These are phyloP conservation scores for Alternaria infectoria DNA, from an alignment of 2,329 filamentous ascomycete species.

Conservation along the genomic window DNA sequence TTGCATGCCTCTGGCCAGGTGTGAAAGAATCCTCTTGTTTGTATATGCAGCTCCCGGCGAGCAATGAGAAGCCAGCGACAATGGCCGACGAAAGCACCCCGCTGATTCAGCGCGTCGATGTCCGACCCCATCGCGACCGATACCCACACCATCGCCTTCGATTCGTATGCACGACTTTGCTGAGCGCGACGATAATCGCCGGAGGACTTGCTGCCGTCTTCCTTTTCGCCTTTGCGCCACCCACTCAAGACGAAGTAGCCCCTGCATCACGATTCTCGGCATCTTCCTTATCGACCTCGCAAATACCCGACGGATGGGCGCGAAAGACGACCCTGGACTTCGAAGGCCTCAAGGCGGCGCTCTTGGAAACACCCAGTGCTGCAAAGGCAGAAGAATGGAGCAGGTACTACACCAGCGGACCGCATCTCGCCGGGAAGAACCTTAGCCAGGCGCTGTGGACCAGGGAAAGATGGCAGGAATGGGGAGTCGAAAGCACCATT, in stretches of 20 bases:
- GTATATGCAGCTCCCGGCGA: conserved; percentile 20
- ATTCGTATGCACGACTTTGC: conserved; percentile 69
- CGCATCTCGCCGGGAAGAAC: conserved; percentile 60
- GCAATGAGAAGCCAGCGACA: conserved; percentile 37
- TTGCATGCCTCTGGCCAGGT: conserved; percentile 4
- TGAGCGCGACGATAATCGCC: conserved; percentile 46
- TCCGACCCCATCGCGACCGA: conserved; percentile 58
- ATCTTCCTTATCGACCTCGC: conserved; percentile 25
- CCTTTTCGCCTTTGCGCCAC: conserved; percentile 46
- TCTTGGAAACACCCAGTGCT: conserved; percentile 61
- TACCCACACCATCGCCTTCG: conserved; percentile 64
- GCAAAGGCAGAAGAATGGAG: conserved; percentile 59
- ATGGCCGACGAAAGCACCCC: conserved; percentile 68
- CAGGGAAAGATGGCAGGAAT: conserved; percentile 56
- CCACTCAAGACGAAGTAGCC: conserved; percentile 37
- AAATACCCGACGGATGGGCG: conserved; percentile 50
- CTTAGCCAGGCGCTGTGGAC: conserved; percentile 60
- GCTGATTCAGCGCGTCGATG: conserved; percentile 68
- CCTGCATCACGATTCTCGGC: conserved; percentile 4
- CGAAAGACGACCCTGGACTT: conserved; percentile 57
- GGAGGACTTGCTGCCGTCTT: conserved; percentile 48
- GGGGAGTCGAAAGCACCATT: conserved; percentile 54
- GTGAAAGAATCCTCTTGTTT: neutral
- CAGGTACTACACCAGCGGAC: conserved; percentile 58
- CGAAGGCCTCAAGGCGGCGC: conserved; percentile 61